Percentiles rank a stretch among this genome's conserved stretches.
Evolutionary conservation across 306 rosid genomes (phyloP).

Genomic region (Acacia melanoxylon): DNA sequence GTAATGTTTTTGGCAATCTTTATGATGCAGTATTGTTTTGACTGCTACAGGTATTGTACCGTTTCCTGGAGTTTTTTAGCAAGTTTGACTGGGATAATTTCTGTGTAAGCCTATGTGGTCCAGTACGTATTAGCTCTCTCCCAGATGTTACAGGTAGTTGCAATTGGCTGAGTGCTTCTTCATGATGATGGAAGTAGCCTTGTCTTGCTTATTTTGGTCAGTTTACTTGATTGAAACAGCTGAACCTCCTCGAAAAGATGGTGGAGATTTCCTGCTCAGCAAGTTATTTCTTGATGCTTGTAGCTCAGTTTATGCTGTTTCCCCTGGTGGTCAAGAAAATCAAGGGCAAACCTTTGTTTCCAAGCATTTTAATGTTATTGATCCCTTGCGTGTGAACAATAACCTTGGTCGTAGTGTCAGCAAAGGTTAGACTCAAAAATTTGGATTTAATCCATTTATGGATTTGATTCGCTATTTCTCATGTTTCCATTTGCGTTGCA

Average conservation of each 20-base stretch:
- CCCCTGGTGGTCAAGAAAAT: conserved; percentile 61
- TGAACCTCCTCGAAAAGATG: conserved; percentile 68
- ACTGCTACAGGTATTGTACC: conserved; percentile 64
- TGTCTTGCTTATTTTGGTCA: conserved; percentile 13
- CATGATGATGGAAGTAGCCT: not conserved
- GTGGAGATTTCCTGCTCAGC: conserved; percentile 62
- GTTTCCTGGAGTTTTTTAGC: conserved; percentile 83
- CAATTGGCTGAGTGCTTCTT: conserved; percentile 20
- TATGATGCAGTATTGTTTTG: conserved; percentile 21
- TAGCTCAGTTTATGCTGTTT: conserved; percentile 60
- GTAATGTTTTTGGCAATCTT: not conserved
- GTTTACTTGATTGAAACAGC: conserved; percentile 43
- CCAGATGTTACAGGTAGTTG: conserved; percentile 81
- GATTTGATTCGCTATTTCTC: not conserved
- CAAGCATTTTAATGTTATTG: conserved; percentile 76
- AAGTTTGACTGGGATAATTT: conserved; percentile 92
- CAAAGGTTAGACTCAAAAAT: conserved; percentile 47
- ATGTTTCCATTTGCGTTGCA: not conserved
- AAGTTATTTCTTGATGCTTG: conserved; percentile 59
- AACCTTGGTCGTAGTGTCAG: conserved; percentile 86
- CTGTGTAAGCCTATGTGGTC: conserved; percentile 87
- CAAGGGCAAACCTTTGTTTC: conserved; percentile 67
- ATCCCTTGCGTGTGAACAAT: conserved; percentile 71
- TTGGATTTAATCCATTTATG: not conserved
- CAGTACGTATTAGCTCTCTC: conserved; percentile 71